These are phyloP conservation scores for Apodospora peruviana DNA, from an alignment of 495 filamentous ascomycete species.

Conservation along the genomic window DNA sequence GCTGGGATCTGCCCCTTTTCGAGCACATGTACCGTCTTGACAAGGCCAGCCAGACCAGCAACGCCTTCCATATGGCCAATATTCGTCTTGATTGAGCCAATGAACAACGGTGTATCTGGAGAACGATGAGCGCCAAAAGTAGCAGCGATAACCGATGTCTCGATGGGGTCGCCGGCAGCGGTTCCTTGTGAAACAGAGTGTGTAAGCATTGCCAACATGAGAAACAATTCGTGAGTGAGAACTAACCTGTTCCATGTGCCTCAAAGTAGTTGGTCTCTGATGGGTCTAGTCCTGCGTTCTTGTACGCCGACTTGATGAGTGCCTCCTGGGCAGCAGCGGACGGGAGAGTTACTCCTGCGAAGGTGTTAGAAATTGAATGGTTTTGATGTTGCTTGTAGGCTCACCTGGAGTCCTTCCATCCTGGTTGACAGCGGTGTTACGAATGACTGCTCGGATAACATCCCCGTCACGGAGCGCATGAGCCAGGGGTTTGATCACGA, in stretches of 20 bases:
- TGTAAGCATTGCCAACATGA: too few species aligned
- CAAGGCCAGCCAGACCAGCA: slow-evolving; percentile 43
- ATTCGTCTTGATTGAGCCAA: slow-evolving; percentile 51
- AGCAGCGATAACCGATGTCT: slow-evolving; percentile 35
- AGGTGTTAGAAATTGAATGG: too few species aligned
- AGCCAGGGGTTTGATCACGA: slow-evolving; percentile 49
- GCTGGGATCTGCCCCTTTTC: slow-evolving; percentile 41
- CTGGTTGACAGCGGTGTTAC: slow-evolving; percentile 45
- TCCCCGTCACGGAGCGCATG: slow-evolving; percentile 43
- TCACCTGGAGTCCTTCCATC: slow-evolving; percentile 44
- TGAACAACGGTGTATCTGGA: slow-evolving; percentile 22
- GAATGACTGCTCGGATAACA: slow-evolving; percentile 54
- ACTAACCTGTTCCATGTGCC: slow-evolving; percentile 23
- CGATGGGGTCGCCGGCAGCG: neutral
- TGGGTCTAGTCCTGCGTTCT: slow-evolving; percentile 36
- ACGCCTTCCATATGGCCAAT: slow-evolving; percentile 50
- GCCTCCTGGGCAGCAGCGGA: slow-evolving; percentile 42
- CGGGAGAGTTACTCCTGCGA: slow-evolving; percentile 49
- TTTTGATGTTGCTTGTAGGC: too few species aligned
- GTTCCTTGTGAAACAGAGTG: too few species aligned
- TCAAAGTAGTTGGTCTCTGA: slow-evolving; percentile 41
- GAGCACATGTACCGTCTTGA: slow-evolving; percentile 44
- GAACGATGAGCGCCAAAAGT: slow-evolving; percentile 26
- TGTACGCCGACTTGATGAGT: slow-evolving; percentile 43
- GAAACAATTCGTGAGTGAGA: neutral